phyloP scores from a whole-genome alignment of 2,329 filamentous ascomycete species.

The Pseudocercospora fijiensis region DNA sequence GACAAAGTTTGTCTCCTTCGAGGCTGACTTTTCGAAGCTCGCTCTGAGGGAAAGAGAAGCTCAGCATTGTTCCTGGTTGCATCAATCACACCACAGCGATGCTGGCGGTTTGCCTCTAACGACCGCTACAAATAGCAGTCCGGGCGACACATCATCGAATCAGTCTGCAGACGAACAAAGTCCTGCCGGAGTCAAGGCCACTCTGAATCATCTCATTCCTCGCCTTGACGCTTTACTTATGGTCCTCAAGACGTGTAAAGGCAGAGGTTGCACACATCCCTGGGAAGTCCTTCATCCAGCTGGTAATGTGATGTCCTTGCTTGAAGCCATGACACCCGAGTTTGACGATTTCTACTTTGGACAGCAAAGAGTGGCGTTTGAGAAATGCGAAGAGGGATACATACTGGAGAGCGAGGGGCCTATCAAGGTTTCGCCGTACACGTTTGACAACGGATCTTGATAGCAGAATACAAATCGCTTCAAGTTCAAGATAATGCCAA shows the following conservation, averaged over 20 bases:
- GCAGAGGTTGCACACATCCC: constrained; percentile 20
- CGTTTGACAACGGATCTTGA: constrained; percentile 11
- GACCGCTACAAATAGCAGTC: not conserved
- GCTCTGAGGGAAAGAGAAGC: not conserved
- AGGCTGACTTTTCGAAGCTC: not conserved
- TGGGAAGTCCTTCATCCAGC: constrained; percentile 23
- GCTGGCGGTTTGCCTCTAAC: not conserved
- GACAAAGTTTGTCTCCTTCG: not conserved
- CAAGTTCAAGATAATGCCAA: too few relatives aligned
- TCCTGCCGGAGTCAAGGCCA: not conserved
- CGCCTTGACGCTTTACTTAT: constrained; percentile 25
- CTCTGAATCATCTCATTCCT: constrained; percentile 11
- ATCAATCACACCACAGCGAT: constrained; percentile 3
- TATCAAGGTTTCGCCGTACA: constrained; percentile 15
- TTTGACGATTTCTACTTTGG: constrained; percentile 23
- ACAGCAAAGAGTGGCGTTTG: constrained; percentile 22
- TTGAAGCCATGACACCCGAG: constrained; percentile 11
- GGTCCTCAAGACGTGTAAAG: constrained; percentile 26
- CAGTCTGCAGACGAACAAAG: not conserved
- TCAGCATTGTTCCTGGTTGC: not conserved
- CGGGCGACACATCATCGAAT: not conserved
- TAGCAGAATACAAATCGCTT: too few relatives aligned
- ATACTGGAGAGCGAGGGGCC: constrained; percentile 26
- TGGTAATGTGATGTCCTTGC: constrained; percentile 11
- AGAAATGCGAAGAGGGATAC: constrained; percentile 27